Evolutionary conservation across 1,139 yeast species (phyloP), one percentile per base, ranked within the genome.

Genomic region (Geotrichum aggregatum): DNA sequence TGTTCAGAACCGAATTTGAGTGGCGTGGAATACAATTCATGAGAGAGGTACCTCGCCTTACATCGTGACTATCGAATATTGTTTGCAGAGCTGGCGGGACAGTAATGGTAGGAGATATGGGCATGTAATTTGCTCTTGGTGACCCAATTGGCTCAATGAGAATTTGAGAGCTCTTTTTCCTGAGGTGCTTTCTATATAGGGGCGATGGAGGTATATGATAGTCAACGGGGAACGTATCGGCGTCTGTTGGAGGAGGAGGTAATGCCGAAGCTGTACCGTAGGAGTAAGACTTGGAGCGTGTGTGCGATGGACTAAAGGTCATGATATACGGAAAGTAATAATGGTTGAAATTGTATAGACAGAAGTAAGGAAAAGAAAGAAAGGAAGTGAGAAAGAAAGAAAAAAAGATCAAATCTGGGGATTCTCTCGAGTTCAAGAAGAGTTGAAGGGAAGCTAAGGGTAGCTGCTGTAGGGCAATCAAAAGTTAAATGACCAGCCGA

Each of bases 101-200:
- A 1, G 54, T 38, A 11, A 47, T 36, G 10, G 47, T 48, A 13
- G 54, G 54, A 3, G 56, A 48, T 30, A 35, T 38, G 2, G 56
- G 54, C 46, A 51, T 44, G 48, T 54, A 47, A 30, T 54, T 54
- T 7, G 49, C 39, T 11, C 48, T 41, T 18, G 43, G 52, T 8
- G 50, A 48, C 21, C 59, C 61, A 22, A 61, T 55, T 7, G 72
- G 70, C 16, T 70, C 69, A 18, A 69, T 63, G 30, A 63, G 58
- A 36, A 69, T 67, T 52, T 68, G 70, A 4, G 70, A 65, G 48
- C 67, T 62, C 45, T 61, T 63, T 47, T 65, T 64, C 13, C 71
- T 57, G 18, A 64, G 54, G 52, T 68, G 72, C 24, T 68, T 58
- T 30, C 72, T 55, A 47, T 64, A 61, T 7, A 59, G 50, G n/a